Base-by-base conservation (phyloP, 768 basidiomycete genomes). In the Phlebiopsis gigantea region DNA sequence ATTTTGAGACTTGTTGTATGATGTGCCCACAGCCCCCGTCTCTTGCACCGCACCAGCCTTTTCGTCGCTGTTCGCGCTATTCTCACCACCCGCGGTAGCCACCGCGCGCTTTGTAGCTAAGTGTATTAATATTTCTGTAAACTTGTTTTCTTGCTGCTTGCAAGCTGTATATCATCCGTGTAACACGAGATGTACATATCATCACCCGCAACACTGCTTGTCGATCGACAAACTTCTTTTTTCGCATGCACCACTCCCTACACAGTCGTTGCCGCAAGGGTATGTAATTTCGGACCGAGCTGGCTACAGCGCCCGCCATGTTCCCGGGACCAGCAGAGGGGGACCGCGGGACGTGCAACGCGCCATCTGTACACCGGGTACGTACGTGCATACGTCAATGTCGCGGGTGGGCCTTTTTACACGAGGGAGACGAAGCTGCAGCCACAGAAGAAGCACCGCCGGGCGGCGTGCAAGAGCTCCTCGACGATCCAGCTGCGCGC, bases 401-500 rank as follows among this genome's bases (percentile, higher is more conserved):
- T n/a, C n/a, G n/a, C n/a, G n/a, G n/a, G n/a, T n/a, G 34, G 34
- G 21, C 14, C 8, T 7, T 14, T 12, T 65, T 62, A 69, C 29
- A 67, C 55, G 8, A 67, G 57, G 15, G 61, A 57, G 43, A 69
- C 66, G 55, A 71, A 71, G 53, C 59, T 59, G 53, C 61, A 65
- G 2, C 64, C 68, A 49, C 70, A 71, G 60, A 62, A 68, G 29
- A 67, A 59, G 52, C 70, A 71, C 28, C 68, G 63, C 46, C 61
- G 63, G 24, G 62, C 62, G 24, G 68, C 70, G 12, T 66, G 53
- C 24, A 69, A 61, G 21, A 71, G 58, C 51, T 66, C 65, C 42
- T 57, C 58, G 34, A 62, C 60, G 19, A 68, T 67, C 74, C 77
- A 78, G 55, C 65, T 77, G 26, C 70, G 65, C 60, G 69, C 63